Conservation (phyloP, 2,329 filamentous ascomycete genomes). For the Colletotrichum brevisporum region DNA sequence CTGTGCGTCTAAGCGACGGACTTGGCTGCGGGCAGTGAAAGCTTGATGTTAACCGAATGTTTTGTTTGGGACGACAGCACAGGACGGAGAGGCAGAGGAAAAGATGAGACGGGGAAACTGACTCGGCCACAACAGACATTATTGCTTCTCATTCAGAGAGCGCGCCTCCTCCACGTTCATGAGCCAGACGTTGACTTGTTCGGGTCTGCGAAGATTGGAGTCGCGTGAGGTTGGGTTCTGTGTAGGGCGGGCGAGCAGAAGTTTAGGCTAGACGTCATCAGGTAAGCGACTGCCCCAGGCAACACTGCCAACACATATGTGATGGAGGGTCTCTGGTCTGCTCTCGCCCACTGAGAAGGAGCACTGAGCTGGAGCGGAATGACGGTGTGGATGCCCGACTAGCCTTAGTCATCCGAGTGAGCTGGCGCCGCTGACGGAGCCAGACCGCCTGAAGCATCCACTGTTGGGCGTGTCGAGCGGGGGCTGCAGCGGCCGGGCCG, state of each 20-base stretch:
- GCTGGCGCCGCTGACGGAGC: constrained; percentile 34
- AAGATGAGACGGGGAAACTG: constrained; percentile 46
- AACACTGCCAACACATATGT: constrained; percentile 13
- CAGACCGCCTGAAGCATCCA: constrained; percentile 1
- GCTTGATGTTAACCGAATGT: constrained; percentile 32
- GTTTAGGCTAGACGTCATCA: constrained; percentile 34
- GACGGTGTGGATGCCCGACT: constrained; percentile 23
- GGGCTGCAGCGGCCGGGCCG: background rate
- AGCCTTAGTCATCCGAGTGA: constrained; percentile 27
- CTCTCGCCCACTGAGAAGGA: too few relatives aligned
- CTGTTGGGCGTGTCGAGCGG: background rate
- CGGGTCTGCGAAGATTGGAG: constrained; percentile 23
- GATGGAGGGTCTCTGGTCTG: background rate
- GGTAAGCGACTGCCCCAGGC: constrained; percentile 38
- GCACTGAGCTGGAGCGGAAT: constrained; percentile 8
- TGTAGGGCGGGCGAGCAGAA: constrained; percentile 10
- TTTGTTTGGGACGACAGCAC: constrained; percentile 33
- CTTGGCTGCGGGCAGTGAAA: constrained; percentile 61
- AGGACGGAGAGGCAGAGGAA: constrained; percentile 8
- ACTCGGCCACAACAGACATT: constrained; percentile 65
- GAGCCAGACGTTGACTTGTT: constrained; percentile 8
- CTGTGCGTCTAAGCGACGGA: constrained; percentile 75
- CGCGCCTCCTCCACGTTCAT: constrained; percentile 38
- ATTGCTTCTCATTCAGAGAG: constrained; percentile 40
- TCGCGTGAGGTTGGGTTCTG: constrained; percentile 28